These are phyloP conservation scores for Coelastrella sp. DNA, from an alignment of 139 green algal species.

Conservation along the genomic window DNA sequence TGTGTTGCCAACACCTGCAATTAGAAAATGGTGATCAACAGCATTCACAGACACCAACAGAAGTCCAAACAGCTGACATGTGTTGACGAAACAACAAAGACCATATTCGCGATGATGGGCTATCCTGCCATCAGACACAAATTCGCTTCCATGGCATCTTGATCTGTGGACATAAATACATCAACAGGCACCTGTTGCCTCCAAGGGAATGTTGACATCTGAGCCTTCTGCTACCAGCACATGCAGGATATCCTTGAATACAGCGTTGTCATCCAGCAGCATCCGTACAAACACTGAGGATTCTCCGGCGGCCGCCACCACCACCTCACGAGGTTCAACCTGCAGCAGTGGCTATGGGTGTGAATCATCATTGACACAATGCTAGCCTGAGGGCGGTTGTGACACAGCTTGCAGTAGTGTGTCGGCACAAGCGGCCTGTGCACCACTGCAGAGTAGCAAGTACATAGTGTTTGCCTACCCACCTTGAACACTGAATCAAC, in stretches of 20 bases:
- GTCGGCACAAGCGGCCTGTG: neutral
- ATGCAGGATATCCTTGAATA: slow-evolving; percentile 80
- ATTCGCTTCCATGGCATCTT: too few species aligned
- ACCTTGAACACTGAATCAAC: slow-evolving; percentile 72
- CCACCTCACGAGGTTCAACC: slow-evolving; percentile 33
- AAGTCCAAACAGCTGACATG: too few species aligned
- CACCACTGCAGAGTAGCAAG: neutral
- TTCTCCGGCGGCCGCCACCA: slow-evolving; percentile 21
- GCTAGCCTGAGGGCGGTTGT: too few species aligned
- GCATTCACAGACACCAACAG: neutral
- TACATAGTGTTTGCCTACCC: neutral
- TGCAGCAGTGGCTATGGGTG: neutral
- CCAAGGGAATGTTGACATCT: slow-evolving; percentile 73
- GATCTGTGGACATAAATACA: too few species aligned
- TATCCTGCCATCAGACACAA: too few species aligned
- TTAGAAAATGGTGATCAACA: neutral
- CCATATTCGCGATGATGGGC: too few species aligned
- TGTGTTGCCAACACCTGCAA: slow-evolving; percentile 74
- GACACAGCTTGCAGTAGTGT: neutral
- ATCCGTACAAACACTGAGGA: slow-evolving; percentile 45
- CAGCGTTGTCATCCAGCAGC: slow-evolving; percentile 64
- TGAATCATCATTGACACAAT: neutral
- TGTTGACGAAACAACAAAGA: too few species aligned
- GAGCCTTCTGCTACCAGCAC: slow-evolving; percentile 80
- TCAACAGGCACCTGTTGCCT: slow-evolving; percentile 67